These are phyloP conservation scores for Thecamonas trahens DNA, from an alignment of 78 protist species.

Conservation along the genomic window DNA sequence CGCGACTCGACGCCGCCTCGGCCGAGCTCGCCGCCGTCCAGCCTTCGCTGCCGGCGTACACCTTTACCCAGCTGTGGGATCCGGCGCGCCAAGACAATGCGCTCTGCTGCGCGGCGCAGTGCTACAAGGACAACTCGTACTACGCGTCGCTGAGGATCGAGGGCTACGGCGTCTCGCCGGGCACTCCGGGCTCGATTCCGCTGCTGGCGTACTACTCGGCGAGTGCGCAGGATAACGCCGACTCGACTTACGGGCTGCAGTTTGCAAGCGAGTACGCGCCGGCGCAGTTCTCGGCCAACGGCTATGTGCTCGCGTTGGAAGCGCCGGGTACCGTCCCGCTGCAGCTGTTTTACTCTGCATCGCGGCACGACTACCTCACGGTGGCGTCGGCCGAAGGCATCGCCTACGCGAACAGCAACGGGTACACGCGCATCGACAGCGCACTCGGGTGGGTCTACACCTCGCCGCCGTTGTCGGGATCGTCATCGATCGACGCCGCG, in stretches of 20 bases:
- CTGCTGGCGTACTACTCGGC: not conserved
- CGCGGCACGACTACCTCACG: not conserved
- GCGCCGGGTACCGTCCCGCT: not conserved
- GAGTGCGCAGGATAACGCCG: not conserved
- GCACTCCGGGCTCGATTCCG: not conserved
- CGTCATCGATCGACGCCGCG: too few species aligned
- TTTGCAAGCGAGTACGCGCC: not conserved
- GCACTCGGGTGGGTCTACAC: not conserved
- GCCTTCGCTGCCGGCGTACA: not conserved
- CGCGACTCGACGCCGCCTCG: not conserved
- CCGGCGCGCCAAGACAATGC: not conserved
- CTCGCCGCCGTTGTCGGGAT: too few species aligned
- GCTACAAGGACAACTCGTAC: too few species aligned
- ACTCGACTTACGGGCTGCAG: not conserved
- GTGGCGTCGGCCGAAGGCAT: not conserved
- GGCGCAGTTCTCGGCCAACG: not conserved
- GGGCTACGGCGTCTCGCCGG: not conserved
- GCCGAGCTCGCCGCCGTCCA: not conserved
- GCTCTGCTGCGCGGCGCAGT: too few species aligned
- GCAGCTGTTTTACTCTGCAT: not conserved
- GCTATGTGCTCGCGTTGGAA: not conserved
- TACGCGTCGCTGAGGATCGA: not conserved
- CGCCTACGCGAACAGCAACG: not conserved
- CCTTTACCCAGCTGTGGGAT: not conserved
- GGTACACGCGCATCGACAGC: not conserved